These are phyloP conservation scores for Colletotrichum siamense DNA, from an alignment of 2,329 filamentous ascomycete species.

Conservation along the genomic window DNA sequence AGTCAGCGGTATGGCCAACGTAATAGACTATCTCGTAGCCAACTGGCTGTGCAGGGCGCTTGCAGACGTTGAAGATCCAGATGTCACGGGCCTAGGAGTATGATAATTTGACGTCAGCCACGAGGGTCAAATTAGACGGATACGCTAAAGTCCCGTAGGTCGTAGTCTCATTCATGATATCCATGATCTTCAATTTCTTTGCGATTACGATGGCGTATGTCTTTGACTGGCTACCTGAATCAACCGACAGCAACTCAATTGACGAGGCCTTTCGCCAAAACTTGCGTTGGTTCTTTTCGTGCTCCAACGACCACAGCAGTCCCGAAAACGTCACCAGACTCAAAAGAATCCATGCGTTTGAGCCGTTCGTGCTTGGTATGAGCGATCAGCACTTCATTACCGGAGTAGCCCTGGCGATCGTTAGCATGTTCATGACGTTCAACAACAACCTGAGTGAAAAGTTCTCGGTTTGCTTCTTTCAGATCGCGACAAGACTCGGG, in stretches of 20 bases:
- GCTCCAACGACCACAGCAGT: neutral
- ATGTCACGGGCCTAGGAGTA: neutral
- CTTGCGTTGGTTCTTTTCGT: neutral
- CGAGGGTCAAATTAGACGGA: neutral
- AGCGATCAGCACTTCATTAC: neutral
- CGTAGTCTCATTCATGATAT: neutral
- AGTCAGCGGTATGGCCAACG: neutral
- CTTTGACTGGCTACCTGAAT: neutral
- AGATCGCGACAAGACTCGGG: neutral
- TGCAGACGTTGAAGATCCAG: neutral
- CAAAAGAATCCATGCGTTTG: neutral
- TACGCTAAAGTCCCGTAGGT: neutral
- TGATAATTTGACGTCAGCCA: neutral
- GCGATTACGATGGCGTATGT: neutral
- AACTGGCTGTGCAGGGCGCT: accelerated
- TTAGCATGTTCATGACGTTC: neutral
- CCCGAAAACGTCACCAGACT: neutral
- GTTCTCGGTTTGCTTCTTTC: neutral
- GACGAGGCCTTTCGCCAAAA: neutral
- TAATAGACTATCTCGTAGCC: neutral
- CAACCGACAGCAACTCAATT: neutral
- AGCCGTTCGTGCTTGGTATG: neutral
- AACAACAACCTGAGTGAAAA: neutral
- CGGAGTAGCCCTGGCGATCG: neutral
- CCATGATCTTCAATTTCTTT: neutral